Evolutionary conservation across 2,329 filamentous ascomycete genomes (phyloP).

Genomic region (Colletotrichum eremochloae): DNA sequence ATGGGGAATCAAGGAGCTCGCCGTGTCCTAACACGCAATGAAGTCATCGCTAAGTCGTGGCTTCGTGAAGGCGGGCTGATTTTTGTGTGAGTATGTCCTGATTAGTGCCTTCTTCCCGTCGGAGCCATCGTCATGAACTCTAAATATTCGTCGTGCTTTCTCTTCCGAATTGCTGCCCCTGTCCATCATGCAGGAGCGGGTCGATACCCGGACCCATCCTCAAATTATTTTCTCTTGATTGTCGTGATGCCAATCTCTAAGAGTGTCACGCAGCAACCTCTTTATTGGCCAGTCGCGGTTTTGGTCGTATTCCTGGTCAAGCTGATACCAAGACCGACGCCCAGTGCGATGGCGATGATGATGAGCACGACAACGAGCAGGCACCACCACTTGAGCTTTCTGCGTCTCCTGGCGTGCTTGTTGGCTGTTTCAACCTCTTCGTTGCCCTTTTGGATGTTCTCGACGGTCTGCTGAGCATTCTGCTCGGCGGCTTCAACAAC

Average conservation of each 20-base stretch:
- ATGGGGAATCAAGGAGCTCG: slow-evolving; percentile 36
- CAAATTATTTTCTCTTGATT: background rate
- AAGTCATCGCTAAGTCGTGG: slow-evolving; percentile 32
- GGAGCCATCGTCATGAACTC: slow-evolving; percentile 39
- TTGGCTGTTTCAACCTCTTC: slow-evolving; percentile 77
- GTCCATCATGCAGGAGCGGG: slow-evolving; percentile 5
- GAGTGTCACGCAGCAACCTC: background rate
- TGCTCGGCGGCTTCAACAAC: slow-evolving; percentile 73
- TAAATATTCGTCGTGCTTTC: slow-evolving; percentile 29
- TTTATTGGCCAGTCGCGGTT: slow-evolving; percentile 8
- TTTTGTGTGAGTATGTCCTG: background rate
- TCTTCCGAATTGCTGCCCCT: slow-evolving; percentile 27
- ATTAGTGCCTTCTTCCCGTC: slow-evolving; percentile 25
- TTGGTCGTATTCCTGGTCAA: slow-evolving; percentile 29
- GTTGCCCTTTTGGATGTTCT: slow-evolving; percentile 78
- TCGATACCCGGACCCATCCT: background rate
- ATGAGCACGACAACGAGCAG: slow-evolving; percentile 72
- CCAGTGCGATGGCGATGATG: slow-evolving; percentile 66
- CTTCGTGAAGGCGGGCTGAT: slow-evolving; percentile 19
- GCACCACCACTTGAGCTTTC: slow-evolving; percentile 88
- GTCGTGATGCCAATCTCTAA: background rate
- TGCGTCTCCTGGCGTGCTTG: slow-evolving; percentile 73
- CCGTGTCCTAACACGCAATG: slow-evolving; percentile 18
- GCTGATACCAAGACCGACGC: slow-evolving; percentile 65
- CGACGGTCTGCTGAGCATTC: slow-evolving; percentile 74